Evolutionary conservation across 352 stramenopile genomes (phyloP), one percentile per base, ranked within the genome.

Genomic region (Phytophthora multivora): DNA sequence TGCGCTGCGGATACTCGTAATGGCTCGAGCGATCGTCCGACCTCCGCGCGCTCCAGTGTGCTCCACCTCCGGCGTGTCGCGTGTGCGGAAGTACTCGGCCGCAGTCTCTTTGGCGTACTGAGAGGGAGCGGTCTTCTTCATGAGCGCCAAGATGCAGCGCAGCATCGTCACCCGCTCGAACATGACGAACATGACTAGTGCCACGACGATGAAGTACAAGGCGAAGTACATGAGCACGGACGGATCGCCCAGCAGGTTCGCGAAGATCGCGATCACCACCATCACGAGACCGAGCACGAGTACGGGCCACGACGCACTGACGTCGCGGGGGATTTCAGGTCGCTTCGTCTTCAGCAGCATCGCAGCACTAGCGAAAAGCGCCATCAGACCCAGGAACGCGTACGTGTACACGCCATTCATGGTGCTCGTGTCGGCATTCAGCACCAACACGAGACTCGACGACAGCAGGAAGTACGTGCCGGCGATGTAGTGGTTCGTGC

Each of bases 281-380:
- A 84, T 73, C 13, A 78, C 12, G 11, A 78, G 69, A 8, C 69
- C 73, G 7, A 83, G 43, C 15, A 66, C 42, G 1, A 61, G 16
- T 11, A 26, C 36, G 1, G 15, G 46, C 79, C 87, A 93, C 16
- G 79, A 63, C 3, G 85, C 79, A 47, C 54, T 64, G 12, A 86
- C 72, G 2, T 87, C 81, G n/a, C 83, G 71, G 0, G 86, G 88
- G 15, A 97, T 84, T 15, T 80, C 73, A 15, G 76, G 69, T 13
- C 89, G 66, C 63, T 96, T 96, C 41, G 78, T 59, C 67, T 96
- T 96, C 38, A 97, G 80, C 31, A 93, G 39, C 52, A 96, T 90
- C 31, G 81, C 89, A 25, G 83, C 88, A 40, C 66, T 64, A 13
- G 84, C 75, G 59, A 96, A 97, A 19, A 96, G 76, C 19, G 66